Conservation (phyloP, 2,329 filamentous ascomycete genomes). For the Aspergillus piperis region DNA sequence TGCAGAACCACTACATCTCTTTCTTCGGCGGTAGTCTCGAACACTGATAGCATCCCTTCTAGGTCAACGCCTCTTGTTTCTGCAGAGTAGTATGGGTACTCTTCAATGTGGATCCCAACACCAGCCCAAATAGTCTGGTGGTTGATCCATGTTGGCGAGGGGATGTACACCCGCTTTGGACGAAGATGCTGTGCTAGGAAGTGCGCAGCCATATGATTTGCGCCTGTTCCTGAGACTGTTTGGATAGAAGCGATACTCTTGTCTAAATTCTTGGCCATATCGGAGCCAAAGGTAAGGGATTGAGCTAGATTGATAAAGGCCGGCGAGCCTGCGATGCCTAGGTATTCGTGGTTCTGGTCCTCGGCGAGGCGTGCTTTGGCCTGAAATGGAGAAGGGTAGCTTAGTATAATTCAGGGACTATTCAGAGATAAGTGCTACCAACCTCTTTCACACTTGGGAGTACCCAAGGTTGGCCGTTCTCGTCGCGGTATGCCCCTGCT, state of each 20-base stretch:
- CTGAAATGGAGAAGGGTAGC: conserved; percentile 64
- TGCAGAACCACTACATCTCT: conserved; percentile 83
- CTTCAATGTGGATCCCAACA: conserved; percentile 10
- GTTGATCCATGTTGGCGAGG: conserved; percentile 90
- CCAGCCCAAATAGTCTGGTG: conserved; percentile 81
- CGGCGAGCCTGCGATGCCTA: neutral
- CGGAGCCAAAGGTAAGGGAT: neutral
- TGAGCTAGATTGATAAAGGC: neutral
- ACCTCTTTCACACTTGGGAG: conserved; percentile 38
- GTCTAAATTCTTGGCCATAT: neutral
- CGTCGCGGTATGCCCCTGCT: conserved; percentile 44
- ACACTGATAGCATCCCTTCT: neutral
- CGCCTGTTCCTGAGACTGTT: conserved; percentile 91
- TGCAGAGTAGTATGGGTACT: conserved; percentile 2
- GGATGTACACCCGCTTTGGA: conserved; percentile 72
- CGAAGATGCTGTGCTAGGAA: conserved; percentile 83
- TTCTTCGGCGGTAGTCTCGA: conserved; percentile 73
- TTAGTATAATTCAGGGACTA: no score
- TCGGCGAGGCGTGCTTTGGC: conserved; percentile 41
- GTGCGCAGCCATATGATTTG: conserved; percentile 80
- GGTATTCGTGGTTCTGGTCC: neutral
- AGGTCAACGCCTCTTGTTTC: neutral
- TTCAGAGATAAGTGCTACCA: no score
- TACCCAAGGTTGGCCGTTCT: conserved; percentile 41
- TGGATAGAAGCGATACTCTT: conserved; percentile 66